Base-by-base conservation (phyloP, 768 basidiomycete genomes). In the Pleurotus sapidus region DNA sequence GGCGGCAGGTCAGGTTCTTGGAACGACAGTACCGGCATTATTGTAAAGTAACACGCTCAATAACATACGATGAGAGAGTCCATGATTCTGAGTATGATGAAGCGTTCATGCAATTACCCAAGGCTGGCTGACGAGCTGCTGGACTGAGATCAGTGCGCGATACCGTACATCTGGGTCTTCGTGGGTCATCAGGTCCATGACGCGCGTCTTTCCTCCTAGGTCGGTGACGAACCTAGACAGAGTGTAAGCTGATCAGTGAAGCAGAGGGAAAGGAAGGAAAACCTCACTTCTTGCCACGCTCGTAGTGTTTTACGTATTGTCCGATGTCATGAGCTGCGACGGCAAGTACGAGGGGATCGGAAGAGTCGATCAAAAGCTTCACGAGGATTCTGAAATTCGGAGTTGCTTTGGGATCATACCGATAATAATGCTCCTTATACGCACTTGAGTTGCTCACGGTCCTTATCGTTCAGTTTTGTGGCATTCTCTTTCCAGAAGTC, bases 401-500 rank as follows among this genome's bases (percentile, higher is more conserved):
- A 23, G 42, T 58, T 53, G 59, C 18, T 42, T 27, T 25, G n/a
- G 1, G 3, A n/a, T 20, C 42, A 14, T 5, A 23, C 34, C 11
- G 23, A 47, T 46, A 58, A 51, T 18, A 23, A 46, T 24, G 8
- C 3, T 17, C 14, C 43, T 14, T 27, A 60, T 54, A 61, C 75
- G 48, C 59, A 95, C 96, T 89, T 95, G 58, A 98, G 79, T 58
- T 92, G 89, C 64, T 88, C 84, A 61, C 87, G 81, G 65, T 93
- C 89, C 55, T 83, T 84, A 60, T 98, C 95, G 61, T 94, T 92
- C 43, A 98, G 73, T 67, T 85, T 93, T 5, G 77, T 73, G 4
- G 91, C 95, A 67, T 98, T 98, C 75, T 95, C 94, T 67, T 90
- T 92, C 97, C 97, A 99, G 75, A 99, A 99, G 37, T 93, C 86